Conservation (phyloP, 129 eudicot genomes). For the Gnaphalium uliginosum region DNA sequence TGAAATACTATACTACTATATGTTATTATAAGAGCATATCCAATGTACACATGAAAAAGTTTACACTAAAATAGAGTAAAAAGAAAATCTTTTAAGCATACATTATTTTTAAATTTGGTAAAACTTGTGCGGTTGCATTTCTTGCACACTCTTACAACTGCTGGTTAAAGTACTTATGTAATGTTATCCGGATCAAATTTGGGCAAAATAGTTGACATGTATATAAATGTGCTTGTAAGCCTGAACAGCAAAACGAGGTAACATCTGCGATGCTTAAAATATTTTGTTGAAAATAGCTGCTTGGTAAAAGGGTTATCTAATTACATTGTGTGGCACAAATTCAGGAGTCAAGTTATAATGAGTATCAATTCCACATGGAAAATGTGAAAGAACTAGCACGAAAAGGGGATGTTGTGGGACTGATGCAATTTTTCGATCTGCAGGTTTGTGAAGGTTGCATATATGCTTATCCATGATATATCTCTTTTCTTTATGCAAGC, state of each 20-base stretch:
- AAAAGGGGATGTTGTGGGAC: not conserved
- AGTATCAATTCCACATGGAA: not conserved
- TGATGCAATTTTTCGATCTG: not conserved
- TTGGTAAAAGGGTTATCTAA: not conserved
- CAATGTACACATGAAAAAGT: not conserved
- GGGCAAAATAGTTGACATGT: not conserved
- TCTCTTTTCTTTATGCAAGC: too few relatives aligned
- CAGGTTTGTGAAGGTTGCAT: not conserved
- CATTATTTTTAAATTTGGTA: not conserved
- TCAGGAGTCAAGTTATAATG: not conserved
- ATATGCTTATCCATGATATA: too few relatives aligned
- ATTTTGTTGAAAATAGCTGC: not conserved
- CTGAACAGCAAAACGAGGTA: not conserved
- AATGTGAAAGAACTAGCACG: constrained; percentile 3
- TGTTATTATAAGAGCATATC: too few relatives aligned
- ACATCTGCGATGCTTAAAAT: not conserved
- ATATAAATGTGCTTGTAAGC: constrained; percentile 8
- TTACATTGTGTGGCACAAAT: not conserved
- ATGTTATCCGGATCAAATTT: too few relatives aligned
- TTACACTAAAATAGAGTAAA: too few relatives aligned
- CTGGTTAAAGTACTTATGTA: not conserved
- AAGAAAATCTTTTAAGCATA: too few relatives aligned
- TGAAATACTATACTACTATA: not conserved
- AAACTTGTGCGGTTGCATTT: not conserved
- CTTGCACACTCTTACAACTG: too few relatives aligned